Base-by-base conservation (phyloP, 257 asterid species). In the Dorcoceras hygrometricum region DNA sequence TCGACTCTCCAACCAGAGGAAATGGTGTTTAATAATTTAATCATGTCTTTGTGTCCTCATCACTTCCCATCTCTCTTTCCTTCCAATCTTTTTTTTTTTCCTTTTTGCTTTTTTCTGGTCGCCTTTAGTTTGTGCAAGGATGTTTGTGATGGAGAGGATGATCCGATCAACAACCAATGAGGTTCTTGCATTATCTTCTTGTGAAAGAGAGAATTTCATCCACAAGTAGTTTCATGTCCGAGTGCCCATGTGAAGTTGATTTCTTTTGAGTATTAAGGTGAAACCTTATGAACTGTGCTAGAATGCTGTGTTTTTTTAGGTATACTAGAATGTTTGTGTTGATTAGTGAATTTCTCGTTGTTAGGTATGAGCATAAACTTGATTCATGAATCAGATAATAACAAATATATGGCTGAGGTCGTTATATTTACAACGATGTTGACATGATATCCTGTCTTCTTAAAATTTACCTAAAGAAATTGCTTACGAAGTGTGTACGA, bases 1-100 rank as follows among this genome's bases (percentile, higher is more conserved):
- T 46, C 5, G 4, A 14, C 53, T 43, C 53, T 9, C 70, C 59
- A 43, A 22, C 63, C 24, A n/a, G 65, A 65, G 55, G 27, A n/a
- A n/a, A 26, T 62, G 73, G 57, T 68, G 70, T 29, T 24, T 22
- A n/a, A n/a, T 22, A 57, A 12, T 57, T 34, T 26, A 8, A 48
- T n/a, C 32, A 5, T 14, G 19, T 69, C 14, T 43, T 31, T 36
- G 53, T 43, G 8, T 20, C 20, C 26, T 31, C 3, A 0, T 31
- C 36, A 6, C 14, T 28, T 39, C 5, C 19, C 39, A 7, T 50
- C 58, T 59, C 56, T 27, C 22, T 12, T 11, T 25, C 14, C 23
- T 19, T 20, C 18, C 20, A 10, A 50, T 19, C 23, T 57, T 7
- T 20, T 2, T 55, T 39, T 29, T 36, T 57, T 23, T 6, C 57